These are phyloP conservation scores for Phytophthora pistaciae DNA, from an alignment of 352 stramenopile species.

Conservation along the genomic window DNA sequence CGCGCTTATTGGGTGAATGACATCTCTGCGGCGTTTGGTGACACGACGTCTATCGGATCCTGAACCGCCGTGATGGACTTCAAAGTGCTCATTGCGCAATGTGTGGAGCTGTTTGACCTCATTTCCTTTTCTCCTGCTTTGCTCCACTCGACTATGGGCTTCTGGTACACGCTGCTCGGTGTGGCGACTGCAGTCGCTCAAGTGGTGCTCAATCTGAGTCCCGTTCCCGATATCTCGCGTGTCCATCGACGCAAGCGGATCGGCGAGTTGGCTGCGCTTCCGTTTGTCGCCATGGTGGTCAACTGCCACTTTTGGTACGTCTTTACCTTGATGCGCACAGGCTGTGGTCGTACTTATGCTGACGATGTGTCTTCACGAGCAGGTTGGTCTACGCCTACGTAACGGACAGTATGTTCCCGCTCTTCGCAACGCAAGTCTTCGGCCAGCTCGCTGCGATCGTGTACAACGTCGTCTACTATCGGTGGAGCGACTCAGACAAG, in stretches of 20 bases:
- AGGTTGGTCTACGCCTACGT: constrained; percentile 40
- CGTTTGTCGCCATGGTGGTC: constrained; percentile 25
- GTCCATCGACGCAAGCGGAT: constrained; percentile 20
- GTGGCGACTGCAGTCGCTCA: constrained; percentile 24
- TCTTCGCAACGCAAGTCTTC: constrained; percentile 33
- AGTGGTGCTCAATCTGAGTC: constrained; percentile 29
- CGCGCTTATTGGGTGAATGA: not conserved
- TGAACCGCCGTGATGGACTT: not conserved
- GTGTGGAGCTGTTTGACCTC: not conserved
- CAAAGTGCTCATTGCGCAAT: constrained; percentile 9
- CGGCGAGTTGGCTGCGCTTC: constrained; percentile 25
- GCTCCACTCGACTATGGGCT: constrained; percentile 13
- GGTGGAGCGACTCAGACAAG: constrained; percentile 10
- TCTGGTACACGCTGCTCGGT: constrained; percentile 28
- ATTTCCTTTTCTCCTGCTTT: constrained; percentile 15
- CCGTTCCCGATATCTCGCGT: constrained; percentile 21
- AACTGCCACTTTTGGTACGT: constrained; percentile 38
- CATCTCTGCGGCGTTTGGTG: constrained; percentile 18
- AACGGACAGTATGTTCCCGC: constrained; percentile 33
- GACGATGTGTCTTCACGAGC: not conserved
- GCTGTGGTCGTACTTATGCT: not conserved
- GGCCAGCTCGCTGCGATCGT: constrained; percentile 18
- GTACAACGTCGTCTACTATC: constrained; percentile 34
- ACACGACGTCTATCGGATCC: constrained; percentile 5
- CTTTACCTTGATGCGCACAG: not conserved